phyloP scores from a whole-genome alignment of 495 filamentous ascomycete genomes.

The Aspergillus wentii region DNA sequence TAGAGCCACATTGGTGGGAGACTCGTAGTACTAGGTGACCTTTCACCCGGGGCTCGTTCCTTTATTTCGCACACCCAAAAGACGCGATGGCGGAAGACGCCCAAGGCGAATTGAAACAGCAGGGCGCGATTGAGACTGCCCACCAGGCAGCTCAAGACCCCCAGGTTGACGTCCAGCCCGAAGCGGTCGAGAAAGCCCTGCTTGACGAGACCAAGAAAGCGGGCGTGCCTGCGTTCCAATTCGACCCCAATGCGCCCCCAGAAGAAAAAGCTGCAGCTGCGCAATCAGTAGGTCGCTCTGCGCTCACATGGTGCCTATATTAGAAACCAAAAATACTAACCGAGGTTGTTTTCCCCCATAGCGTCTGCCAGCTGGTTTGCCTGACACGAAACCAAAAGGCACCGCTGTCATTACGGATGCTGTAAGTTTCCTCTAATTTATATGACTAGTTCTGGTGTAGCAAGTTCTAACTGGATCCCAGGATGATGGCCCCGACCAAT shows the following conservation, averaged over 20 bases:
- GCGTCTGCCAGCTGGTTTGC: constrained; percentile 59
- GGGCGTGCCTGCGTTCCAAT: constrained; percentile 74
- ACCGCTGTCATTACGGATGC: constrained; percentile 71
- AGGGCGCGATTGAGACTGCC: constrained; percentile 64
- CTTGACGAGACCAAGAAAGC: constrained; percentile 70
- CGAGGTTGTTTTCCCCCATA: too few species aligned
- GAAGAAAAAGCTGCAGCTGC: constrained; percentile 80
- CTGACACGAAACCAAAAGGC: constrained; percentile 58
- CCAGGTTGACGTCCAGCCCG: constrained; percentile 59
- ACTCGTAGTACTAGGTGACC: constrained; percentile 12
- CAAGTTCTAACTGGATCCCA: too few species aligned
- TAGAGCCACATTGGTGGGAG: too few species aligned
- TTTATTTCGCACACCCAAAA: too few species aligned
- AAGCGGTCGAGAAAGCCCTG: constrained; percentile 64
- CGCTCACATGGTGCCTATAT: too few species aligned
- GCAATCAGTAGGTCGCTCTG: constrained; percentile 59
- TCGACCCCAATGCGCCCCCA: constrained; percentile 78
- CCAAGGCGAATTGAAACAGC: constrained; percentile 65
- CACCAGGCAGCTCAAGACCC: constrained; percentile 58
- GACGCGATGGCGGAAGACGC: constrained; percentile 35
- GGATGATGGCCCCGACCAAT: constrained; percentile 65
- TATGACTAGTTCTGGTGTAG: background rate
- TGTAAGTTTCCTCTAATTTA: constrained; percentile 28
- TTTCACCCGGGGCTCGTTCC: constrained; percentile 11
- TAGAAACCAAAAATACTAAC: too few species aligned